phyloP scores from a whole-genome alignment of 2,329 filamentous ascomycete genomes.

The Huntiella decipiens region DNA sequence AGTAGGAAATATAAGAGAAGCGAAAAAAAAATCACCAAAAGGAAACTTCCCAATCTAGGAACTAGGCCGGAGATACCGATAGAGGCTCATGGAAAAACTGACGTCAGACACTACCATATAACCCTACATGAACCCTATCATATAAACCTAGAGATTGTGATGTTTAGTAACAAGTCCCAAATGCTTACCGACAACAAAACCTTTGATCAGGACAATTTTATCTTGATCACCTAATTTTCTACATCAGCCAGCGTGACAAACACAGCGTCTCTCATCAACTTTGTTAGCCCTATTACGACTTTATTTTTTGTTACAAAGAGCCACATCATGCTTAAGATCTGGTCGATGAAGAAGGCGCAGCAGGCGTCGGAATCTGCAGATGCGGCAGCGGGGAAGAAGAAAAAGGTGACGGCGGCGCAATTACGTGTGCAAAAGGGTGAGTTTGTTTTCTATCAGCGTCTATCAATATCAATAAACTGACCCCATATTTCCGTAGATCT shows the following conservation, averaged over 20 bases:
- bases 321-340: constrained; percentile 79
- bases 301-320: not conserved
- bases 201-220: not conserved
- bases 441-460: constrained; percentile 10
- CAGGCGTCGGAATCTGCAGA: constrained; percentile 80
- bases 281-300: not conserved
- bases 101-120: too few species aligned
- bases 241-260: not conserved
- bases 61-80: too few species aligned
- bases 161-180: too few species aligned
- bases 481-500: constrained; percentile 36
- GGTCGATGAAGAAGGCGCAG: constrained; percentile 98
- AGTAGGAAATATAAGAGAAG: not conserved
- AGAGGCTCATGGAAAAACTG: too few species aligned
- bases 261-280: too few species aligned
- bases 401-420: constrained; percentile 95
- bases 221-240: not conserved
- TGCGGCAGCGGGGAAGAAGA: constrained; percentile 65
- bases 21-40: not conserved
- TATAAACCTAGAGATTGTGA: too few species aligned
- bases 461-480: not conserved
- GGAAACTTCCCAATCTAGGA: too few species aligned
- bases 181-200: too few species aligned
- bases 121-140: too few species aligned
- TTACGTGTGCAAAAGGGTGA: constrained; percentile 88